These are phyloP conservation scores for Beauveria varroae DNA, from an alignment of 2,329 filamentous ascomycete species.

Conservation along the genomic window DNA sequence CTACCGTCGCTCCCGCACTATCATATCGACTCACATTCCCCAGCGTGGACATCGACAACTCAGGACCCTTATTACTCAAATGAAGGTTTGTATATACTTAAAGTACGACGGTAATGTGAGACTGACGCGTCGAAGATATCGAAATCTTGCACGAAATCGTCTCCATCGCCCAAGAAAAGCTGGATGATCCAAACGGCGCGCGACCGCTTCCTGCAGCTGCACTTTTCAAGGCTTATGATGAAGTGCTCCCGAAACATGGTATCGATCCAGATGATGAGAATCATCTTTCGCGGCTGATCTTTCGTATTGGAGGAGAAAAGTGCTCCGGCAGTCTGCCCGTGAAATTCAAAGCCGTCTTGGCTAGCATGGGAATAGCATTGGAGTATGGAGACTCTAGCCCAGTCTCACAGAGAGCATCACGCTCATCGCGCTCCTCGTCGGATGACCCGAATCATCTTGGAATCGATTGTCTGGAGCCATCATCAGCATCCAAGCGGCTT, in stretches of 20 bases:
- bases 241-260: constrained; percentile 62
- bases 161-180: constrained; percentile 58
- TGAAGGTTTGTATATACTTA: constrained; percentile 38
- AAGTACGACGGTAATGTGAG: not conserved
- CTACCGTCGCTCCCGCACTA: not conserved
- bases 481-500: not conserved
- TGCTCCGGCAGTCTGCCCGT: constrained; percentile 52
- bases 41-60: constrained; percentile 1
- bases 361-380: constrained; percentile 63
- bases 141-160: constrained; percentile 71
- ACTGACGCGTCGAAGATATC: constrained; percentile 48
- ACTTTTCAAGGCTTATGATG: constrained; percentile 74
- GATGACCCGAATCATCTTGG: not conserved
- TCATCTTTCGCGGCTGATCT: constrained; percentile 69
- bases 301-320: constrained; percentile 64
- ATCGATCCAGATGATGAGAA: constrained; percentile 67
- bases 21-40: constrained; percentile 4
- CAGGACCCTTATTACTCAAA: constrained; percentile 49
- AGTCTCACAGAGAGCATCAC: constrained; percentile 14
- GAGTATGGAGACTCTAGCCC: constrained; percentile 43
- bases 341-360: constrained; percentile 62
- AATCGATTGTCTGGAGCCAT: not conserved
- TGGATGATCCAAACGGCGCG: constrained; percentile 47
- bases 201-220: constrained; percentile 66
- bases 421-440: not conserved